These are phyloP conservation scores for Senecio squalidus DNA, from an alignment of 140 eudicot genomes.

Conservation along the genomic window DNA sequence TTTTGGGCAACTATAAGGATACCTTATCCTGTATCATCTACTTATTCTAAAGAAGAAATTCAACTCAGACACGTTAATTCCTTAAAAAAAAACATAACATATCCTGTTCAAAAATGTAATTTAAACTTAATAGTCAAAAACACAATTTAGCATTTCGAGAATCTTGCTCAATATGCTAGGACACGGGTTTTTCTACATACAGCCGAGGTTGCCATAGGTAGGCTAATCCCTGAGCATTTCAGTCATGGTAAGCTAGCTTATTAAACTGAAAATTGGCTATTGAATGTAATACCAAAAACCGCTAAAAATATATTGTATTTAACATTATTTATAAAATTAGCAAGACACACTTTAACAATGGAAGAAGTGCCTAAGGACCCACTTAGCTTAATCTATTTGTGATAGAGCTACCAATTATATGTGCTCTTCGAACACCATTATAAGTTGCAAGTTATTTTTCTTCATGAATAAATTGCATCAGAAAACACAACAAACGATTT, in stretches of 20 bases:
- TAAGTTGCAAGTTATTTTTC: neutral
- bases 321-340: neutral
- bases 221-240: neutral
- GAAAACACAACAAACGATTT: neutral
- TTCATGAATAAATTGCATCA: neutral
- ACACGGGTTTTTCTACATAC: neutral
- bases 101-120: constrained; percentile 3
- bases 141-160: neutral
- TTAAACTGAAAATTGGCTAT: neutral
- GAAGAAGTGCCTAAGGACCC: neutral
- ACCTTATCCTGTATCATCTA: neutral
- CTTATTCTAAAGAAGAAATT: neutral
- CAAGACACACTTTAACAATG: neutral
- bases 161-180: neutral
- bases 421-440: neutral
- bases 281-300: too few relatives aligned
- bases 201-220: neutral
- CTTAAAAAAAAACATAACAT: neutral
- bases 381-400: neutral
- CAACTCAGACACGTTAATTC: neutral
- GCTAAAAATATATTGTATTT: neutral
- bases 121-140: neutral
- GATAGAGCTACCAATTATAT: neutral
- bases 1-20: neutral
- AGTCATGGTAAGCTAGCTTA: neutral